A percentile compares a stretch with the other conserved stretches of the same genome.
These are phyloP conservation scores for Rhodosporidiobolus sp. DNA, from an alignment of 768 basidiomycete genomes.

Conservation along the genomic window DNA sequence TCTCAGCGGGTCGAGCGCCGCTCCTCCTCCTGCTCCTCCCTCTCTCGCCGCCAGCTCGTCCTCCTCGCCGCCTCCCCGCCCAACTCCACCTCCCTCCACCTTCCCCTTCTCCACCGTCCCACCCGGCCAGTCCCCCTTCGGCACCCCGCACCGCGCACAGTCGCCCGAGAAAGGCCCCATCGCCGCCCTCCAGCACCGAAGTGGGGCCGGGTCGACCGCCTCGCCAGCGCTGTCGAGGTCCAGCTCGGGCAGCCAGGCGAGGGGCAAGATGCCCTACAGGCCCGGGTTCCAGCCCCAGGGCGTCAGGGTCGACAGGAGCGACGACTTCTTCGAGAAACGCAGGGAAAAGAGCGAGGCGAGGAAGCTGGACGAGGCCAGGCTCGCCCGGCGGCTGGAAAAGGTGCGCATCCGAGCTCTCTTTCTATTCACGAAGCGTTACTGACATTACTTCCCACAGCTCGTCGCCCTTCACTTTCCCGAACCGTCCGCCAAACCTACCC, in stretches of 20 bases:
- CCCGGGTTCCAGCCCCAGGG: conserved; percentile 93
- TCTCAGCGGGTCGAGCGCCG: not conserved
- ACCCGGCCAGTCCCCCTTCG: conserved; percentile 15
- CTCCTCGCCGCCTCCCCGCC: not conserved
- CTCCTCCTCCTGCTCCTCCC: not conserved
- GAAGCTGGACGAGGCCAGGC: conserved; percentile 74
- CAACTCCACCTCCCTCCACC: conserved; percentile 5
- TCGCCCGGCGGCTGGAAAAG: conserved; percentile 84
- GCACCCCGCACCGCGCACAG: not conserved
- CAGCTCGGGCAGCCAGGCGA: not conserved
- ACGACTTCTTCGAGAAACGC: conserved; percentile 63
- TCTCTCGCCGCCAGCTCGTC: not conserved
- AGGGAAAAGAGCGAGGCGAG: conserved; percentile 51
- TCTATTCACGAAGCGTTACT: conserved; percentile 43
- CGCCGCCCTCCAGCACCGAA: not conserved
- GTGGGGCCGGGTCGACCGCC: not conserved
- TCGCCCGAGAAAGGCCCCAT: conserved; percentile 3
- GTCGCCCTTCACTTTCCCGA: conserved; percentile 22
- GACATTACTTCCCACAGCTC: not conserved
- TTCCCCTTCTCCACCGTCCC: conserved; percentile 23
- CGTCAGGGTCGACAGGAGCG: conserved; percentile 72
- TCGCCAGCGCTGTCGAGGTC: not conserved
- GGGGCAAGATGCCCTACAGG: conserved; percentile 58
- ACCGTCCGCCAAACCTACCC: conserved; percentile 42
- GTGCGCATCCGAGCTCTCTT: conserved; percentile 53